Base-by-base conservation (phyloP, 2,329 filamentous ascomycete genomes). In the Colletotrichum destructivum region DNA sequence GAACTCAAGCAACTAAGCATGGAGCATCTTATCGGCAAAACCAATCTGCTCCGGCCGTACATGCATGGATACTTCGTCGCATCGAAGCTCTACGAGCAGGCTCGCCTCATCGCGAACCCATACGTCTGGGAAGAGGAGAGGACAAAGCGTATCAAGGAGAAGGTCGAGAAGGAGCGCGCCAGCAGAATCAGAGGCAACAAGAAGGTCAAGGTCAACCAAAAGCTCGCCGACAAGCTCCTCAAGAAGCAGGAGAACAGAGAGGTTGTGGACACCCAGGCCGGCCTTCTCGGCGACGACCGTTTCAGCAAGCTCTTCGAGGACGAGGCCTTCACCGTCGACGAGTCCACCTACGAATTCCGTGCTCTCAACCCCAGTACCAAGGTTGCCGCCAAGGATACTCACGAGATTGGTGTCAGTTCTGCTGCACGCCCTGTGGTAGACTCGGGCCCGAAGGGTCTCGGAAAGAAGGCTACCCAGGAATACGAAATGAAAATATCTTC, bases 61-160 rank as follows among this genome's bases (percentile, higher is more conserved):
- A 99, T 99, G 97, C 96, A 99, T 81, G 97, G 96, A 76, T 98
- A 96, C 87, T 99, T 99, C 84, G 95, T 99, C 60, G 94, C 94
- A 46, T 96, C 97, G 77, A 94, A 95, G 78, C 84, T 99, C 35
- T 98, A 99, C 81, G 97, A 99, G 79, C 95, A 99, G 81, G 96
- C 96, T 21, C 88, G 94, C 66, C 85, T 99, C 72, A 98, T 98
- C 77, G 93, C 93, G 61, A 98, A 98, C 82, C 96, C 96, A 0
- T 97, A 97, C 79, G 89, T 97, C 63, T 97, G 93, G 88, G 94
- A 98, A 79, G 94, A 98, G 78, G 94, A 98, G 81, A 90, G 95
- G 69, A 91, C 92, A 72, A 98, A 97, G 87, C 92, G 93, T 75
- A 91, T 99, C 76, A 94, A 96, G 82, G 94, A 97, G 79, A 98